These are phyloP conservation scores for Colletotrichum costaricense DNA, from an alignment of 2,329 filamentous ascomycete species.

Conservation along the genomic window DNA sequence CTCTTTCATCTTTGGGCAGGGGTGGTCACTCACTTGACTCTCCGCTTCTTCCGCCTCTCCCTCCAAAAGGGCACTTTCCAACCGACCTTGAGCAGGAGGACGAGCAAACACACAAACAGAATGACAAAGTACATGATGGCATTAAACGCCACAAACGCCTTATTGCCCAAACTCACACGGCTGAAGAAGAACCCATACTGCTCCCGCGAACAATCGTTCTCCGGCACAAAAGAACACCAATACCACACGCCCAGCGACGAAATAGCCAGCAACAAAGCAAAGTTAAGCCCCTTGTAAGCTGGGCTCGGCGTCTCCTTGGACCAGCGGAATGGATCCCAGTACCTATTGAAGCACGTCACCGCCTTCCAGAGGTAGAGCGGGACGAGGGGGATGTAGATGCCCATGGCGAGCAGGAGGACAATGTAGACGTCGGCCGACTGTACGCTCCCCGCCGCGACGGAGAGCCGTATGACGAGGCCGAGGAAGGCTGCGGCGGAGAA, in stretches of 20 bases:
- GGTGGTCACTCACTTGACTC: conserved; percentile 37
- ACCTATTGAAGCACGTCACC: conserved; percentile 44
- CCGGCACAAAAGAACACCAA: conserved; percentile 42
- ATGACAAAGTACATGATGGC: conserved; percentile 45
- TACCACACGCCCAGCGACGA: conserved; percentile 47
- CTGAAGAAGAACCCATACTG: conserved; percentile 48
- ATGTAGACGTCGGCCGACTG: conserved; percentile 47
- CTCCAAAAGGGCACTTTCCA: conserved; percentile 37
- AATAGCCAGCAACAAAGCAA: conserved; percentile 41
- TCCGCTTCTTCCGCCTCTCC: conserved; percentile 36
- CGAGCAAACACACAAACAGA: conserved; percentile 38
- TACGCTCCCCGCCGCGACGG: conserved; percentile 28
- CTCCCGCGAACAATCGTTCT: conserved; percentile 37
- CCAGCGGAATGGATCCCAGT: conserved; percentile 44
- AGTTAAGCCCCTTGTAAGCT: conserved; percentile 41
- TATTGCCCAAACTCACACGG: conserved; percentile 42
- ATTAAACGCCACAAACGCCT: conserved; percentile 42
- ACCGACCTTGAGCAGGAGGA: conserved; percentile 41
- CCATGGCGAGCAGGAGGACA: conserved; percentile 44
- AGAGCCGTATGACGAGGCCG: conserved; percentile 43
- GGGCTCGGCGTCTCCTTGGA: conserved; percentile 41
- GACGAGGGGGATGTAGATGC: conserved; percentile 45
- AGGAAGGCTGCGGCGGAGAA: conserved; percentile 41
- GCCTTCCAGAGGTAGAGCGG: conserved; percentile 48
- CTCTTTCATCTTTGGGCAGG: background rate